Evolutionary conservation across 306 rosid genomes (phyloP).

Genomic region (Dalbergia cochinchinensis): DNA sequence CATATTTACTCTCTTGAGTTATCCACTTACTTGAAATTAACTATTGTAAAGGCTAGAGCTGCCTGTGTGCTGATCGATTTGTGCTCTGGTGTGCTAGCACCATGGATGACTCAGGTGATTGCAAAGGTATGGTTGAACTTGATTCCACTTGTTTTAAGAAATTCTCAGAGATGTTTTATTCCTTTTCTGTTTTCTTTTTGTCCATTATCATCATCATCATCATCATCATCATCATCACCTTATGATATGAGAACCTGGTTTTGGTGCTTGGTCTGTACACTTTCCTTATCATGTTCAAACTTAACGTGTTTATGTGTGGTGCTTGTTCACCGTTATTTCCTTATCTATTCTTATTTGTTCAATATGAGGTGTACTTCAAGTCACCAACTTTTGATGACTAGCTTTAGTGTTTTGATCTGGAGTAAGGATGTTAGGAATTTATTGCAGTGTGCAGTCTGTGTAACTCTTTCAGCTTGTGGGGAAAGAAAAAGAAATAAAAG

Average conservation of each 20-base stretch:
- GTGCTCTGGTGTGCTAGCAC: constrained; percentile 80
- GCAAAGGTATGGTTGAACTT: constrained; percentile 72
- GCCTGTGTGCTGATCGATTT: constrained; percentile 90
- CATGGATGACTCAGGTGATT: constrained; percentile 87
- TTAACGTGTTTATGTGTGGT: constrained; percentile 27
- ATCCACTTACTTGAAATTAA: constrained; percentile 38
- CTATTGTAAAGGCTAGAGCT: constrained; percentile 78
- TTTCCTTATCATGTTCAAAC: not conserved
- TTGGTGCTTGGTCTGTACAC: constrained; percentile 4
- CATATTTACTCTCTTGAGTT: constrained; percentile 27
- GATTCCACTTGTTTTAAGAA: constrained; percentile 26
- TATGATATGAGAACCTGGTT: constrained; percentile 21
- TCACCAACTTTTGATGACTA: constrained; percentile 7
- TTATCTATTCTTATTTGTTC: constrained; percentile 5
- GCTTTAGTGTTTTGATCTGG: constrained; percentile 10
- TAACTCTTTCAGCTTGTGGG: not conserved
- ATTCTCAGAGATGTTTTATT: not conserved
- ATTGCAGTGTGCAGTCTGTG: constrained; percentile 6
- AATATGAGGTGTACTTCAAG: constrained; percentile 8
- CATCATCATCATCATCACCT: not conserved
- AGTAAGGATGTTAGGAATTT: constrained; percentile 1
- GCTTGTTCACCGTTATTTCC: constrained; percentile 12
- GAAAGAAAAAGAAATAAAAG: too few relatives aligned
- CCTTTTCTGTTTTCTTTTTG: not conserved
- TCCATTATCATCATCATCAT: not conserved